These are phyloP conservation scores for Lithocarpus polystachyus DNA, from an alignment of 306 rosid species.

Conservation along the genomic window DNA sequence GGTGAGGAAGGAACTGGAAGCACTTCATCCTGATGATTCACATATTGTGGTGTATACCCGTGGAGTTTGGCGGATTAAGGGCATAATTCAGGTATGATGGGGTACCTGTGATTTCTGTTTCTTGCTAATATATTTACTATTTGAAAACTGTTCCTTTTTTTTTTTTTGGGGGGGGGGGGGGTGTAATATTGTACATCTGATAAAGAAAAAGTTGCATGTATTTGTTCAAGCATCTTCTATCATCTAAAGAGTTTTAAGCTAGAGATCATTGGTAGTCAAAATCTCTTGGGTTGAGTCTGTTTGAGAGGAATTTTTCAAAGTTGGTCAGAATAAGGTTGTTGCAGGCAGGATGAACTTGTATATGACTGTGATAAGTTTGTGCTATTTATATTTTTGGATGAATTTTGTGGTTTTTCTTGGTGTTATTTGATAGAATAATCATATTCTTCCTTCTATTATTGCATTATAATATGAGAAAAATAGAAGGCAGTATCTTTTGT, in stretches of 20 bases:
- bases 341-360: not conserved
- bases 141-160: not conserved
- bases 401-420: not conserved
- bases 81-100: constrained; percentile 84
- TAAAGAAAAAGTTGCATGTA: not conserved
- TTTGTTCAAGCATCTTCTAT: not conserved
- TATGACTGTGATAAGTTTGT: not conserved
- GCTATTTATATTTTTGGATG: not conserved
- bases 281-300: not conserved
- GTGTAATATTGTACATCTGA: not conserved
- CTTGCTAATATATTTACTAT: not conserved
- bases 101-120: not conserved
- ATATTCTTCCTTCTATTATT: not conserved
- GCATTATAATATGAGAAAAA: not conserved
- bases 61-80: constrained; percentile 96
- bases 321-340: not conserved
- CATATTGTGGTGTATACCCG: constrained; percentile 69
- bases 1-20: constrained; percentile 87
- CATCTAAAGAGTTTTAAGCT: not conserved
- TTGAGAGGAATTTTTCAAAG: not conserved
- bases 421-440: not conserved
- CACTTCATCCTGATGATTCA: constrained; percentile 92
- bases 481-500: not conserved
- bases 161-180: too few species aligned
- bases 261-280: not conserved